Percentiles rank a stretch among this genome's conserved stretches.
Evolutionary conservation across 2,329 filamentous ascomycete genomes (phyloP).

Genomic region (Septoria petroselini): DNA sequence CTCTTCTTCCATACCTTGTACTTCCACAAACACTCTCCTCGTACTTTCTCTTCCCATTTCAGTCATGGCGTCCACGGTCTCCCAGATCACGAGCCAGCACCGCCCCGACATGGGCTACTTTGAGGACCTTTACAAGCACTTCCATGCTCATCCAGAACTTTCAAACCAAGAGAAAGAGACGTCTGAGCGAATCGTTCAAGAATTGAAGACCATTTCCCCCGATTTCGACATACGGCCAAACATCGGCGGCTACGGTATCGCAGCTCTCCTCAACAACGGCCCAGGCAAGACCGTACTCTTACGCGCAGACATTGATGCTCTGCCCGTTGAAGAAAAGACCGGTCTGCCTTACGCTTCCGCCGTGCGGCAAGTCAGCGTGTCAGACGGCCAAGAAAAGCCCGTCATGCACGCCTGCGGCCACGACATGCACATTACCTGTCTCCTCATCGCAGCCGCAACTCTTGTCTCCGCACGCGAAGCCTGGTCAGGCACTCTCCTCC

Average conservation of each 20-base stretch:
- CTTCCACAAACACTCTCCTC: neutral
- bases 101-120: conserved; percentile 47
- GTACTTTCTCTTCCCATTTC: neutral
- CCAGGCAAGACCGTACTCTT: conserved; percentile 54
- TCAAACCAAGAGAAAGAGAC: conserved; percentile 57
- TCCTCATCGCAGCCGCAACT: conserved; percentile 56
- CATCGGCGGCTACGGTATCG: conserved; percentile 60
- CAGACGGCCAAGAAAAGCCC: conserved; percentile 50
- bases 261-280: conserved; percentile 57
- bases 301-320: conserved; percentile 61
- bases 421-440: conserved; percentile 60
- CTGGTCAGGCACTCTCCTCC: conserved; percentile 63
- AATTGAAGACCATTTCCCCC: conserved; percentile 39
- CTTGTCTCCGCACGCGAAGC: conserved; percentile 44
- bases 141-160: conserved; percentile 59
- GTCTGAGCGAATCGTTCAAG: conserved; percentile 46
- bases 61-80: conserved; percentile 28
- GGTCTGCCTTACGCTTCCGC: conserved; percentile 56
- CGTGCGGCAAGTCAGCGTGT: conserved; percentile 42
- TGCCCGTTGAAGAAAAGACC: conserved; percentile 58
- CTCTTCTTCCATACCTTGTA: neutral
- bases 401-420: conserved; percentile 70
- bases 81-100: conserved; percentile 31
- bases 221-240: conserved; percentile 48
- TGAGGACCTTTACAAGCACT: conserved; percentile 56